These are phyloP conservation scores for Penicillium fimorum DNA, from an alignment of 495 filamentous ascomycete genomes.

Conservation along the genomic window DNA sequence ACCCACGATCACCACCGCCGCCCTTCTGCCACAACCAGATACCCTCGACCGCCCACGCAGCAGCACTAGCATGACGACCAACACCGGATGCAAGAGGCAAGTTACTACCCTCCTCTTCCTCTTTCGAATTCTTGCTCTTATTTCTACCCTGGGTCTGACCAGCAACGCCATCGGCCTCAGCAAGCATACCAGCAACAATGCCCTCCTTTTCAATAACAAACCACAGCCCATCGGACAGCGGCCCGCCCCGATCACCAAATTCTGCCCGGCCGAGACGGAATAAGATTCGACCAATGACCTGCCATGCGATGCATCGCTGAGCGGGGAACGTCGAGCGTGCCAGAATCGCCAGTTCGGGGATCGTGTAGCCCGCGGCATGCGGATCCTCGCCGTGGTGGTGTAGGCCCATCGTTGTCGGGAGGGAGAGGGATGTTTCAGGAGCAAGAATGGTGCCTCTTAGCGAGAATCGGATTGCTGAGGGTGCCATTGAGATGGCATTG, in stretches of 20 bases:
- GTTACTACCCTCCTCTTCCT: slow-evolving; percentile 5
- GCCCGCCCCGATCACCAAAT: slow-evolving; percentile 63
- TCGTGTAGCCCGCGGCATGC: slow-evolving; percentile 90
- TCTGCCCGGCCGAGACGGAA: slow-evolving; percentile 79
- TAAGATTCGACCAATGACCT: slow-evolving; percentile 80
- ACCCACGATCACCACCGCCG: slow-evolving; percentile 54
- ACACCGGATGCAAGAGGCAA: slow-evolving; percentile 30
- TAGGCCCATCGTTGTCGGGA: slow-evolving; percentile 73
- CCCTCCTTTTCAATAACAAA: slow-evolving; percentile 70
- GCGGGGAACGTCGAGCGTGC: slow-evolving; percentile 77
- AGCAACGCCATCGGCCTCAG: slow-evolving; percentile 56
- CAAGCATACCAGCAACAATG: slow-evolving; percentile 69
- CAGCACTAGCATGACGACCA: slow-evolving; percentile 60
- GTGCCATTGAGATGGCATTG: slow-evolving; percentile 57
- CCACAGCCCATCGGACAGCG: slow-evolving; percentile 67
- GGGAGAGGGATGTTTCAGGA: slow-evolving; percentile 64
- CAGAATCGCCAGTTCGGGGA: slow-evolving; percentile 81
- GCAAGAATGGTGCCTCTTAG: slow-evolving; percentile 76
- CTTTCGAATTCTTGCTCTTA: slow-evolving; percentile 21
- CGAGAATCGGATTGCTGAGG: slow-evolving; percentile 82
- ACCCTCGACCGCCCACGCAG: slow-evolving; percentile 83
- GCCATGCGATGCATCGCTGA: slow-evolving; percentile 89
- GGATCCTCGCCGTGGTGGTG: slow-evolving; percentile 95
- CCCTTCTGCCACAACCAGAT: slow-evolving; percentile 89
- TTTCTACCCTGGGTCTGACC: slow-evolving; percentile 10